Evolutionary conservation across 495 filamentous ascomycete genomes (phyloP).

Genomic region (Talaromyces thailandensis): DNA sequence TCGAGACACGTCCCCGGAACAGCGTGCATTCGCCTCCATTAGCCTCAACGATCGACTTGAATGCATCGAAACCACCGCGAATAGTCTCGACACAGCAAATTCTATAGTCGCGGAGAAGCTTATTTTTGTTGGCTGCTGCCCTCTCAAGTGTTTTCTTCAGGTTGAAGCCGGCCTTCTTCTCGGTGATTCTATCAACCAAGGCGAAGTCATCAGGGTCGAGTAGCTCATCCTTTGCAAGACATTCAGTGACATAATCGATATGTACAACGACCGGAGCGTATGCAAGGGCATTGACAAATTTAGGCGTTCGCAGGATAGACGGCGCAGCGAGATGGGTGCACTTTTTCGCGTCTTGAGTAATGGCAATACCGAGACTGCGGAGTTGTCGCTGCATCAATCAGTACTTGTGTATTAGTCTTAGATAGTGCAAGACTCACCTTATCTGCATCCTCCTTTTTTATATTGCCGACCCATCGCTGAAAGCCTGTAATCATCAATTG

Average conservation of each 20-base stretch:
- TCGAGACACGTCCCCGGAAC: conserved; percentile 64
- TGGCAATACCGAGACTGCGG: conserved; percentile 71
- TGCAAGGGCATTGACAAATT: conserved; percentile 83
- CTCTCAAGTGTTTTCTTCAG: conserved; percentile 54
- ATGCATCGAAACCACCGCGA: conserved; percentile 72
- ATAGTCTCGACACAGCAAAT: conserved; percentile 76
- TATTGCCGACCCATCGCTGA: conserved; percentile 61
- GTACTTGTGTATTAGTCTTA: conserved; percentile 9
- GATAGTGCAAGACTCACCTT: conserved; percentile 40
- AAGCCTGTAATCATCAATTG: conserved; percentile 72
- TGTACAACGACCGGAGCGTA: conserved; percentile 64
- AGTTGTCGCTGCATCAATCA: conserved; percentile 57
- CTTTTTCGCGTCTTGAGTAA: conserved; percentile 61
- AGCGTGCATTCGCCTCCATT: conserved; percentile 77
- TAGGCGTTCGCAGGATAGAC: conserved; percentile 74
- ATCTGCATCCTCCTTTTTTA: conserved; percentile 65
- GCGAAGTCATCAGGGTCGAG: conserved; percentile 51
- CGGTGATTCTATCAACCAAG: conserved; percentile 60
- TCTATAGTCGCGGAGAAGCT: conserved; percentile 59
- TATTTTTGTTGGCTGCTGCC: conserved; percentile 66
- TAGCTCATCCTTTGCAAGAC: conserved; percentile 52
- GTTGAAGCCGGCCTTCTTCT: conserved; percentile 58
- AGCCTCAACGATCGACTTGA: conserved; percentile 70
- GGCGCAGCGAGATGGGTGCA: conserved; percentile 88
- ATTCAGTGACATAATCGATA: conserved; percentile 69